Conservation (phyloP, 495 filamentous ascomycete species). For the Choiromyces venosus region DNA sequence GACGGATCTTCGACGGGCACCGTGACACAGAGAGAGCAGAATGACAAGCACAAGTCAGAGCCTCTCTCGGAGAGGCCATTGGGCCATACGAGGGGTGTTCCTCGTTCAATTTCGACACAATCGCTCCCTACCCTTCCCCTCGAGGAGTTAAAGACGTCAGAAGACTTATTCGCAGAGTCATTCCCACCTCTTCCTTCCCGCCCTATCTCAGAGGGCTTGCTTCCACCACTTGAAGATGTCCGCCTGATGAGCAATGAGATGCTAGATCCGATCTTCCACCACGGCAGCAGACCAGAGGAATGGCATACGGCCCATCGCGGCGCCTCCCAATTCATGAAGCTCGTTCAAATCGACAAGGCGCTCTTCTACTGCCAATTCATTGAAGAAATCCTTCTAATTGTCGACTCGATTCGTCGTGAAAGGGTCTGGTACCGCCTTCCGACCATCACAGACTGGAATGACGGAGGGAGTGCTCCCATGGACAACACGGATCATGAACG, state of each 20-base stretch:
- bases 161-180: neutral
- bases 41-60: neutral
- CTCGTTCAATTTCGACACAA: neutral
- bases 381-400: constrained; percentile 26
- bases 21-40: neutral
- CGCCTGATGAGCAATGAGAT: constrained; percentile 33
- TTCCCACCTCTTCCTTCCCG: neutral
- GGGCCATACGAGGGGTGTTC: neutral
- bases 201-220: neutral
- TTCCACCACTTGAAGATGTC: constrained; percentile 3
- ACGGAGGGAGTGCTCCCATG: constrained; percentile 8
- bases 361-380: constrained; percentile 28
- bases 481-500: neutral
- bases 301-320: constrained; percentile 22
- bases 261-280: constrained; percentile 12
- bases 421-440: constrained; percentile 27
- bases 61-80: neutral
- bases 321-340: constrained; percentile 28
- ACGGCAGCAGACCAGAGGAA: neutral
- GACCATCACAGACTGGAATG: constrained; percentile 16
- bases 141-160: neutral
- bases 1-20: neutral
- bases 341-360: constrained; percentile 29
- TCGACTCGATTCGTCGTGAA: constrained; percentile 27
- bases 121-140: neutral